Evolutionary conservation across 2,329 filamentous ascomycete genomes (phyloP).

Genomic region (Trichoderma brevicompactum): DNA sequence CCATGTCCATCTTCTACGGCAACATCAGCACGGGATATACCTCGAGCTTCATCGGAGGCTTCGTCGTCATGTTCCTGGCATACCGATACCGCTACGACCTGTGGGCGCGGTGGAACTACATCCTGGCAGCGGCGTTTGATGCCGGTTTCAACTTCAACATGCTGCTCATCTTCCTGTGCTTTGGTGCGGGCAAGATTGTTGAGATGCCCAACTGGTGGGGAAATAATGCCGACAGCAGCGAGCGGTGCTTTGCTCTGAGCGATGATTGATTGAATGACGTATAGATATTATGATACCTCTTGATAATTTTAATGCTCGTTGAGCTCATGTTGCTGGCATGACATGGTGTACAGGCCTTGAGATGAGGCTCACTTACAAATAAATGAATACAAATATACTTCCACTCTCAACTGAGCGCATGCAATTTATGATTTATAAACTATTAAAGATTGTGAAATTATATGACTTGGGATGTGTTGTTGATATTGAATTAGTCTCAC

Average conservation of each 20-base stretch:
- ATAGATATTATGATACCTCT: conserved; percentile 15
- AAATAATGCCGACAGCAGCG: conserved; percentile 58
- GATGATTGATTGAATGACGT: conserved; percentile 3
- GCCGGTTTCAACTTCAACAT: conserved; percentile 66
- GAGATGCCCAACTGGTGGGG: conserved; percentile 69
- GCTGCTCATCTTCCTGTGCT: conserved; percentile 64
- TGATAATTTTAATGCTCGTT: background rate
- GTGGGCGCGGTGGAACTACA: conserved; percentile 65
- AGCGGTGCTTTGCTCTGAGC: conserved; percentile 61
- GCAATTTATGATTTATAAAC: no score
- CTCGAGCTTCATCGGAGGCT: conserved; percentile 62
- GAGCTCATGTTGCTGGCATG: background rate
- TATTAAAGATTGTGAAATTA: no score
- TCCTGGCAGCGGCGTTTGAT: conserved; percentile 64
- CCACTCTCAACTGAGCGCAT: no score
- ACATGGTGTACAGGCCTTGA: background rate
- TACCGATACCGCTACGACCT: conserved; percentile 60
- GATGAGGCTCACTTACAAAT: background rate
- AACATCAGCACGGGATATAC: conserved; percentile 65
- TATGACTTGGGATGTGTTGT: no score
- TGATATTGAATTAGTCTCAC: no score
- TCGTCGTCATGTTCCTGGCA: conserved; percentile 63
- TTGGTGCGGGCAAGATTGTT: conserved; percentile 60
- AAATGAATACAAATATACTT: background rate
- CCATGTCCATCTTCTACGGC: conserved; percentile 60